Evolutionary conservation across 257 asterid species (phyloP), one percentile per base, ranked within the genome.

Genomic region (Henckelia pumila): DNA sequence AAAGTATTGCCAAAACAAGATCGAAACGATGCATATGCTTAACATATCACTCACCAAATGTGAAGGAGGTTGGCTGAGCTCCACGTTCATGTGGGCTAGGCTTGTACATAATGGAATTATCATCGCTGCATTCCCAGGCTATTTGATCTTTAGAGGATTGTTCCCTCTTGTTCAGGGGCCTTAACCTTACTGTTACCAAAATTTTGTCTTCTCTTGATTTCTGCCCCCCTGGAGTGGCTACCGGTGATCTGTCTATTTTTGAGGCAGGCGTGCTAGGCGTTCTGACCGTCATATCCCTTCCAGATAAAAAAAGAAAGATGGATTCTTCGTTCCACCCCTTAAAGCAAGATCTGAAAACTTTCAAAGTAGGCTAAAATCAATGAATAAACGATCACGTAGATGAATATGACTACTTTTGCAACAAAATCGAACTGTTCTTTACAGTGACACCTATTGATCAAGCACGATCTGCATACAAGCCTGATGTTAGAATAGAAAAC

Each of bases 121-220:
- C 92, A 71, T 89, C 95, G 5, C 78, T 67, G 84, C 98, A 92
- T 40, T 88, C 96, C 98, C 98, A 92, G n/a, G 94, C 85, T 30
- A 91, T 76, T 73, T 83, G 86, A 70, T 92, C 98, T 74, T 89
- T 92, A 7, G 90, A 68, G 19, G 75, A 73, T 63, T 80, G 91
- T 81, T 92, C 98, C 76, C 92, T 83, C 81, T 85, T 92, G 83
- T 85, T 92, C 76, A 92, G 63, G 28, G 98, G 98, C 84, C 98
- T 86, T 73, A 89, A 71, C 71, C 98, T 56, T 35, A 92, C 92
- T 2, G 98, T 92, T 10, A 92, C 98, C 21, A 89, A 95, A 6
- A 92, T 88, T 81, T 92, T 92, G 81, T 92, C 98, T 75, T 92
- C 98, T 63, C 64, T 86, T 20, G 77, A 78, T 76, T 75, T 80